These are phyloP conservation scores for Kluyveromyces marxianus DNA, from an alignment of 1,139 yeast species.

Conservation along the genomic window DNA sequence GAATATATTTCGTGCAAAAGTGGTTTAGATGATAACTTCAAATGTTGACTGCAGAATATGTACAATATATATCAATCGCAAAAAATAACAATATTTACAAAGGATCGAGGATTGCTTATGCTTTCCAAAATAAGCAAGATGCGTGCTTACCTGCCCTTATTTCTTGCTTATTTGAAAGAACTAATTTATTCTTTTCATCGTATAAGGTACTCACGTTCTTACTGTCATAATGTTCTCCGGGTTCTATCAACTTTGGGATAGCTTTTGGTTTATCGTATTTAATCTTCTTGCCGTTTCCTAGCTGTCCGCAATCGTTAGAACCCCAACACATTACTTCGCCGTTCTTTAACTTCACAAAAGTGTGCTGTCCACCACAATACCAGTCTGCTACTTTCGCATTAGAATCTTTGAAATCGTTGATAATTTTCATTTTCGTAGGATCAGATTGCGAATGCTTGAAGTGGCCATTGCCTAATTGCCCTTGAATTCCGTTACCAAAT, in stretches of 20 bases:
- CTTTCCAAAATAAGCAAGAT: constrained; percentile 54
- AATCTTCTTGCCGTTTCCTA: constrained; percentile 71
- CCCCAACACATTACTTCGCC: constrained; percentile 78
- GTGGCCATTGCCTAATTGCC: constrained; percentile 79
- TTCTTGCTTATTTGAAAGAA: constrained; percentile 46
- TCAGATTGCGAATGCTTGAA: constrained; percentile 65
- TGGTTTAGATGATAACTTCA: constrained; percentile 24
- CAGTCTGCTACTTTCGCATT: constrained; percentile 38
- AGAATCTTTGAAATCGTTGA: constrained; percentile 34
- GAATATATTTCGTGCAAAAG: constrained; percentile 63
- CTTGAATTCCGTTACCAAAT: constrained; percentile 80
- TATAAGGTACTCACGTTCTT: constrained; percentile 17
- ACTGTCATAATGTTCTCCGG: constrained; percentile 25
- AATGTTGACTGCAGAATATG: too few species aligned
- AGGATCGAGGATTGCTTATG: neutral
- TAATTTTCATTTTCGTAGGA: constrained; percentile 54
- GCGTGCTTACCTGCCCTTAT: constrained; percentile 55
- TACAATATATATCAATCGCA: too few species aligned
- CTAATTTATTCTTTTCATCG: constrained; percentile 41
- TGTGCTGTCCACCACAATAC: constrained; percentile 60
- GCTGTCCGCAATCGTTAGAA: constrained; percentile 70
- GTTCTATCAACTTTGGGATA: constrained; percentile 54
- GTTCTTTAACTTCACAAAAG: constrained; percentile 51
- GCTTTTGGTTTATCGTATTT: constrained; percentile 50
- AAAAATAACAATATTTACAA: neutral